Base-by-base conservation (phyloP, 352 stramenopile species). In the Phytopythium boreale region DNA sequence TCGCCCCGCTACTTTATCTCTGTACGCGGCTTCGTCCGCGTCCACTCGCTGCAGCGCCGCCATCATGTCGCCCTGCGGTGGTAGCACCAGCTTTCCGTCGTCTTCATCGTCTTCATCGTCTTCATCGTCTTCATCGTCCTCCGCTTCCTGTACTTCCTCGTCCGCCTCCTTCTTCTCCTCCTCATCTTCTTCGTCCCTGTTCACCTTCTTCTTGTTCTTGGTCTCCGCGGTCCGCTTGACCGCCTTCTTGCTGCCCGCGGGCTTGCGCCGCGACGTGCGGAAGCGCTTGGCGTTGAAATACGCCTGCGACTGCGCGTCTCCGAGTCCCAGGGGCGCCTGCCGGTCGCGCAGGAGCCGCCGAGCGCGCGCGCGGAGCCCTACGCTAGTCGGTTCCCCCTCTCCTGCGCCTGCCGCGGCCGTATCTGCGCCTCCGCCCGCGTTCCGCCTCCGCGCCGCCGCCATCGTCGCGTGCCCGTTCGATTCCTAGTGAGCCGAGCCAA, bases 241-340 rank as follows among this genome's bases (percentile, higher is more conserved):
- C 34, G 56, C n/a, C 56, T 26, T 27, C 24, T 34, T 37, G 24
- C 67, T n/a, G 50, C 62, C 46, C 60, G 62, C 29, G 9, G 60
- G 29, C 44, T 69, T 76, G 43, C 66, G 65, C 22, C 56, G 29
- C 19, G 65, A 60, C 39, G 71, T 49, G 10, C 59, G 49, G 20
- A 80, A 62, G 17, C 67, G 69, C 53, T 71, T 76, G 19, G 75
- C 72, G 14, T 66, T 76, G 52, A 83, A 79, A 56, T 74, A 83
- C 37, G 72, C 75, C 36, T 82, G 79, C 26, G 72, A 68, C 14
- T 66, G 69, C 46, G 62, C 67, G 2, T 71, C 67, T 11, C 75
- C 75, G 4, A 82, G 58, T 49, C 71, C 61, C 36, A 80, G 56
- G 19, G 63, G 64, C 24, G 24, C 55, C 22, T 61, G 55, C 12